Evolutionary conservation across 2,329 filamentous ascomycete species (phyloP), one percentile per base, ranked within the genome.

Genomic region (Neonectria faginata): DNA sequence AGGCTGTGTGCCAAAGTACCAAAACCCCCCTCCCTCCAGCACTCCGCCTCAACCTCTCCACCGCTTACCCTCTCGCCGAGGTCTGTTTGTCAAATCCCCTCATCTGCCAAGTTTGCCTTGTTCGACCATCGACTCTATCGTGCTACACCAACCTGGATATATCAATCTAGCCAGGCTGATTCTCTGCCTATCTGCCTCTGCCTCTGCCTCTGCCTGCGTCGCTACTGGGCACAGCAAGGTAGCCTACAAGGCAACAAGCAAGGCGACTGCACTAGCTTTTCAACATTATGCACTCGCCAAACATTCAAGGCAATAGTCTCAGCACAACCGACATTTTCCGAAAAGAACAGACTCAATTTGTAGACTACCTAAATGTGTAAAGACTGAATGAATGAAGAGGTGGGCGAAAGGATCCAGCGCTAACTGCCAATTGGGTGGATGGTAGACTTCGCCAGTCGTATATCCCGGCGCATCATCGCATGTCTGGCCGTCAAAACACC

Each of bases 341-440:
- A 62, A 60, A 63, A 52, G 60, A 68, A 70, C 64, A 71, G 52
- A 71, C 61, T 68, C 54, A 62, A 68, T 73, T 69, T 73, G 58
- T 62, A 67, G 64, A 72, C 71, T 73, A 73, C 67, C 67, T 70
- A 69, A 70, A 52, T 58, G 60, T 60, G 67, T 55, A 60, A 69
- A 59, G 61, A 67, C 67, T 62, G 64, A 67, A 72, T 48, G 53
- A 64, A 58, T 57, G 62, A 59, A 45, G 61, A 52, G 44, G 51
- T 39, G 44, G 53, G 60, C 47, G 57, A 20, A 57, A 36, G 33
- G 48, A 56, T 52, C 59, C 58, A 55, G 62, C 14, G 33, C 42
- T 47, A 29, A 47, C 52, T 20, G 44, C 51, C 29, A 20, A 55
- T 50, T 33, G 45, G 52, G 48, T n/a, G 58, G 25, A 63, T 65